Evolutionary conservation across 2,329 filamentous ascomycete genomes (phyloP), one percentile per base, ranked within the genome.

Genomic region (Fusarium cicatricum): DNA sequence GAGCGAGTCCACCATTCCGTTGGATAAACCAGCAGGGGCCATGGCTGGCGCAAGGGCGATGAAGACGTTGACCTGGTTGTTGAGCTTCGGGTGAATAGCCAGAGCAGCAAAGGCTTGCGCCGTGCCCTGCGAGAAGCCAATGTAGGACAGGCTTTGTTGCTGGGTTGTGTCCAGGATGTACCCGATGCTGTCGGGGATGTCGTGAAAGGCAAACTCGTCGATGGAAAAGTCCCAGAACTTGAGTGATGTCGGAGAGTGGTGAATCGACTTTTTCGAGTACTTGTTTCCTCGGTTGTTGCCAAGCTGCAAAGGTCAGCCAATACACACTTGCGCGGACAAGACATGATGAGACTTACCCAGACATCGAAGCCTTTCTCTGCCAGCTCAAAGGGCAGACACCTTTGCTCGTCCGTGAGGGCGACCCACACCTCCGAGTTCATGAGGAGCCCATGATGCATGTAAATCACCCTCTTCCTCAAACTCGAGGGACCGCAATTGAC

Each of bases 391-490:
- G 95, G 92, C 33, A 99, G 80, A 65, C 90, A 94, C 65, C 93
- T 85, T 74, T 96, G 85, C 65, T 89, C 87, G 64, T 97, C 91
- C 0, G 94, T 96, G 71, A 94, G 78, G 71, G 92, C 96, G 9
- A 98, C 91, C 95, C 95, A 99, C 29, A 99, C 94, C 75, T 99
- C 95, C 67, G 92, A 97, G 76, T 97, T 98, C 95, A 99, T 99
- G 71, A 99, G 84, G 53, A 99, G 82, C 9, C 94, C 95, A 75
- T 99, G 95, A 71, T 99, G 95, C 61, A 99, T 80, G 73, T 98
- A 99, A 7, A 95, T 88, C 42, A 98, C 91, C 66, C 88, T 90
- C 78, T 97, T 97, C 75, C 83, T 84, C 23, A 90, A 66, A 68
- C 88, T 88, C 31, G 82, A 81, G 1, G 82, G 81, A 0, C 90